Evolutionary conservation across 768 basidiomycete genomes (phyloP), one percentile per base, ranked within the genome.

Genomic region (Boletus huronensis): DNA sequence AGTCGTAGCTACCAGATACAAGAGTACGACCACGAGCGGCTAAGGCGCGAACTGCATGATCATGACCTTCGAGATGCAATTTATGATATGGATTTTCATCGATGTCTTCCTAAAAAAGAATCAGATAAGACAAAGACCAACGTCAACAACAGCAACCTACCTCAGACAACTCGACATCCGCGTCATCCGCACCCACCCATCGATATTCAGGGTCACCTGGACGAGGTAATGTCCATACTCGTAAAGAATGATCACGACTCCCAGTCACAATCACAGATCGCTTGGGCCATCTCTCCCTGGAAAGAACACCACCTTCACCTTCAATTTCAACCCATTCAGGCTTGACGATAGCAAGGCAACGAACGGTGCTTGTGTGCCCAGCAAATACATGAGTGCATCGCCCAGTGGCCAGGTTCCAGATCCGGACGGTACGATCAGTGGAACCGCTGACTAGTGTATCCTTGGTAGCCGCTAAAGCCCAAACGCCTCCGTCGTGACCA

Each of bases 1-100:
- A 90, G 67, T 99, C 96, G 68, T 98, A 98, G 66, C 93, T 96
- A 34, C 96, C 96, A 25, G 93, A 95, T 17, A 98, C 92, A 40
- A 97, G 79, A 1, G 89, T 91, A 39, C 91, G 79, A 9, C 94
- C 94, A 58, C 93, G 79, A 17, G 93, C 91, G 21, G 93, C 93
- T n/a, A 97, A 76, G 6, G 94, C 93, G 52, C 94, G 82, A 21
- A 97, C 93, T 21, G 94, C 93, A 64, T 91, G 87, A 52, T 88
- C 88, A 64, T 99, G 96, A 0, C 97, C 96, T 65, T 86, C 81
- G 2, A 99, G 80, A 60, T 86, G 83, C 41, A 88, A 74, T 51
- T 88, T 79, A 67, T 98, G 94, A 70, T 90, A 98, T 1, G 97
- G 97, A 64, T 99, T 99, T 52, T 84, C 77, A 21, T 77, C 75